Evolutionary conservation across 768 basidiomycete species (phyloP), one percentile per base, ranked within the genome.

Genomic region (Leccinum broughii): DNA sequence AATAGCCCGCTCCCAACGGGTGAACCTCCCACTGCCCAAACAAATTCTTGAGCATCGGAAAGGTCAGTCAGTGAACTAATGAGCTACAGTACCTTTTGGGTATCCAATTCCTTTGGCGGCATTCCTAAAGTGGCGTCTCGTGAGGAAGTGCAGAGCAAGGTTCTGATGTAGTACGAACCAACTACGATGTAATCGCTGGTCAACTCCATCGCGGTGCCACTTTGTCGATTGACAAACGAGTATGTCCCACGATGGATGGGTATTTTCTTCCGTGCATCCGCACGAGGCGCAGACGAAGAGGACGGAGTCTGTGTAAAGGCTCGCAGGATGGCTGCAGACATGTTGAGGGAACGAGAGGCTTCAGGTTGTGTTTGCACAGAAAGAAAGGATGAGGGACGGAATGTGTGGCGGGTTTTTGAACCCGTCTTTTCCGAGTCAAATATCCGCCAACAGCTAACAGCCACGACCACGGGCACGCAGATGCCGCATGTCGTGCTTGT

Each of bases 201-300:
- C 67, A 72, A 61, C 49, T 70, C 72, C 67, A 72, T 69, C 24
- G 72, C 67, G 22, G 72, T 72, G 39, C 72, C 72, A 22, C 72
- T 73, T 62, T 74, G 72, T 55, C 72, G 67, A 51, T 73, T 73
- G 60, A 62, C 28, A 52, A 74, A 69, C 14, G 69, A 62, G 58
- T 72, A 73, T 1, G 71, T 72, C 54, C 72, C 72, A 56, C 72
- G 72, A 52, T 69, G 65, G 20, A 74, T 64, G 49, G 71, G 60
- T 9, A 66, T 61, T 53, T 56, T 68, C 63, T 69, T 70, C 41
- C 63, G 60, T 6, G 58, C 56, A 26, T 63, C 60, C 11, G 44
- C 51, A 26, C 70, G 70, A 46, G 63, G 0, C 6, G 37, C 44
- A 14, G 61, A 13, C 30, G 68, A 54, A 4, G 66, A 63, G 1